Evolutionary conservation across 225 moss, liverwort and hornwort species (phyloP), one percentile per base, ranked within the genome.

Genomic region (Climacium dendroides): DNA sequence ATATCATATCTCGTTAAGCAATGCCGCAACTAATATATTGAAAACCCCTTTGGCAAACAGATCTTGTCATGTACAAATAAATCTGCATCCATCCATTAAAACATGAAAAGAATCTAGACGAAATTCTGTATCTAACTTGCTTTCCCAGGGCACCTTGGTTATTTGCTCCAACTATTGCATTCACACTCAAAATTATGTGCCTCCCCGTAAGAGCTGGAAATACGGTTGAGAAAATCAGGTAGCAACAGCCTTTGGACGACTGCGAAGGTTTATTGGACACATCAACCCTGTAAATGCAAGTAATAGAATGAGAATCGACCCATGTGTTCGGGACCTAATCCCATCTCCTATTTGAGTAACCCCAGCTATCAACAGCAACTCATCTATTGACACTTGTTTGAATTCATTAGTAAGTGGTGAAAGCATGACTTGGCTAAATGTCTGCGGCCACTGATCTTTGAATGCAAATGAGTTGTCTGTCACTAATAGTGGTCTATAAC

Each of bases 161-260:
- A 64, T 78, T n/a, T 43, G 85, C 67, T 87, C 39, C 74, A 80
- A 88, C 58, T 70, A 90, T 74, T 86, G 76, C 77, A 83, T 48
- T 86, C 79, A 75, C 80, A 86, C 80, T 85, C 80, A 86, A 88
- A 88, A 88, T 79, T 81, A 85, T 82, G 88, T 65, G 82, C 82
- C 73, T 78, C 71, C 71, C 55, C 65, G 57, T 29, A 82, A 78
- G 73, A 78, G 85, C 87, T 73, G 70, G 85, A 65, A 63, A 71
- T 85, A 78, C 78, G 81, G 78, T 81, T 85, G 84, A 54, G 64
- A 85, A 74, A 76, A 43, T 72, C 75, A 87, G 55, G 84, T 72
- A 59, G 87, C 78, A 79, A 84, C 81, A 62, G 76, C 89, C 55
- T 89, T 89, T 69, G 60, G 75, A 86, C 74, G 74, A 89, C 80